phyloP scores from a whole-genome alignment of 352 stramenopile genomes.

The Pythium scleroteichum region DNA sequence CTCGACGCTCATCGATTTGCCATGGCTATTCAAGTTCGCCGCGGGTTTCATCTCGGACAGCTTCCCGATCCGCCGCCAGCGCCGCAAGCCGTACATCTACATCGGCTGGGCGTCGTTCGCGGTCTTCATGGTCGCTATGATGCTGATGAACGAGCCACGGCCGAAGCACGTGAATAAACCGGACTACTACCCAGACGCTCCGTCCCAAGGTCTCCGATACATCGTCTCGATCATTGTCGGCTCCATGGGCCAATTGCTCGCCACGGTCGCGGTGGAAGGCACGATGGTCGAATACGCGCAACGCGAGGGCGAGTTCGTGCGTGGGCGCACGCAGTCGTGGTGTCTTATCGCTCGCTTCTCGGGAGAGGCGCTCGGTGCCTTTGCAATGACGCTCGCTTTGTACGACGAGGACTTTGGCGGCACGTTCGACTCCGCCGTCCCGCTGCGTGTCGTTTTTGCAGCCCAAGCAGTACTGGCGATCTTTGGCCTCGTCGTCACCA shows the following conservation, averaged over 20 bases:
- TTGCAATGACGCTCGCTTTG: neutral
- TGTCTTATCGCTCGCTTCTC: slow-evolving; percentile 19
- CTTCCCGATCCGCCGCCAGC: slow-evolving; percentile 30
- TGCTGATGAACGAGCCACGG: slow-evolving; percentile 13
- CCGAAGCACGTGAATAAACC: neutral
- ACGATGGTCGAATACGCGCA: slow-evolving; percentile 29
- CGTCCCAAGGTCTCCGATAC: slow-evolving; percentile 8
- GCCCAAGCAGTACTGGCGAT: neutral
- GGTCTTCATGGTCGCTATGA: slow-evolving; percentile 25
- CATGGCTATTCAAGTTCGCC: slow-evolving; percentile 33
- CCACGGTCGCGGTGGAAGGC: slow-evolving; percentile 13
- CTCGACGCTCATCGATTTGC: slow-evolving; percentile 9
- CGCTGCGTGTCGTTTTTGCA: slow-evolving; percentile 11
- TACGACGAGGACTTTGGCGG: slow-evolving; percentile 23
- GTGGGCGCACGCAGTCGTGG: slow-evolving; percentile 17
- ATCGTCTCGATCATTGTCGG: slow-evolving; percentile 16
- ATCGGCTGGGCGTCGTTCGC: slow-evolving; percentile 27
- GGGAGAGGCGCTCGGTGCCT: slow-evolving; percentile 8
- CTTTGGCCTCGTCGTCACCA: slow-evolving; percentile 14
- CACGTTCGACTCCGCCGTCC: slow-evolving; percentile 17
- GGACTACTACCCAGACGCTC: neutral
- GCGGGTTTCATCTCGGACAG: slow-evolving; percentile 33
- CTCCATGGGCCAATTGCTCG: slow-evolving; percentile 16
- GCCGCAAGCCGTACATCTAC: slow-evolving; percentile 36
- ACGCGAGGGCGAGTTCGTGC: slow-evolving; percentile 23